A percentile compares a stretch with the other conserved stretches of the same genome.
Conservation (phyloP, 148 eudicot species). For the Agrostemma githago region DNA sequence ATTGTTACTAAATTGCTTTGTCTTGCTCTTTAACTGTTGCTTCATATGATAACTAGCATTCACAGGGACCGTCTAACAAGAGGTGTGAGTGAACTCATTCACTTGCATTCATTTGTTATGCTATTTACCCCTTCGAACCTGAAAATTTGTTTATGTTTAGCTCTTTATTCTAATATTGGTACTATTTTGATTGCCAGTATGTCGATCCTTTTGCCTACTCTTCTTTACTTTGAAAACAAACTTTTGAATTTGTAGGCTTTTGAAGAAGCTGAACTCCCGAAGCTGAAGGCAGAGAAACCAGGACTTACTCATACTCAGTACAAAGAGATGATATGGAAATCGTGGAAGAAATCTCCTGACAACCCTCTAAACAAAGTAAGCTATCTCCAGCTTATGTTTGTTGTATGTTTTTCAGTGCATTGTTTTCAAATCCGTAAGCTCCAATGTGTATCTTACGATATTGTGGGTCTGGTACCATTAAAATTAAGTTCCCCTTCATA, state of each 20-base stretch:
- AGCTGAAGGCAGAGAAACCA: conserved; percentile 87
- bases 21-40: not conserved
- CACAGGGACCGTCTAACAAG: not conserved
- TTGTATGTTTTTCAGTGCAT: not conserved
- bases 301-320: conserved; percentile 96
- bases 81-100: not conserved
- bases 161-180: not conserved
- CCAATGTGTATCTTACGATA: not conserved
- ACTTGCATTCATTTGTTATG: not conserved
- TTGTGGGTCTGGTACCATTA: not conserved
- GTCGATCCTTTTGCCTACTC: not conserved
- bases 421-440: not conserved
- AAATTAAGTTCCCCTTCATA: not conserved
- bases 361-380: conserved; percentile 90
- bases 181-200: not conserved
- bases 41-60: not conserved
- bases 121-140: not conserved
- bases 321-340: conserved; percentile 92
- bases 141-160: not conserved
- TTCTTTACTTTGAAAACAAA: not conserved
- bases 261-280: conserved; percentile 93
- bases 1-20: too few species aligned
- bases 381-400: not conserved
- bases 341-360: conserved; percentile 98
- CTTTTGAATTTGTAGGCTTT: conserved; percentile 48